Conservation (phyloP, 1,284 basidiomycete genomes). For the Ceratobasidium sp. region DNA sequence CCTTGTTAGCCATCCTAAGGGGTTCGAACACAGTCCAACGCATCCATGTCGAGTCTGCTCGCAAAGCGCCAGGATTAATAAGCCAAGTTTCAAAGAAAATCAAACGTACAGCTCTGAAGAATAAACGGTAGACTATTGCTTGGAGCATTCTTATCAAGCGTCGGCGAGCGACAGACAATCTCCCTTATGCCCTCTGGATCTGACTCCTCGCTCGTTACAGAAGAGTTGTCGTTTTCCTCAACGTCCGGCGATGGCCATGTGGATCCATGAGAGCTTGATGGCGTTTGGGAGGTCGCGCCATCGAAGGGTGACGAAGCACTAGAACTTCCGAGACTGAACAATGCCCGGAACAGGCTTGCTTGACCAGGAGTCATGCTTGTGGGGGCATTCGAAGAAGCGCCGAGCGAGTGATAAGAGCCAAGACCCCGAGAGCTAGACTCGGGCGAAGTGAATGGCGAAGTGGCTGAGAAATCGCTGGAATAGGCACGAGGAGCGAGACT, state of each 20-base stretch:
- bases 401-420: not conserved
- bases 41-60: conserved; percentile 10
- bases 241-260: conserved; percentile 32
- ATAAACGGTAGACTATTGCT: conserved; percentile 34
- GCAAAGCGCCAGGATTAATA: not conserved
- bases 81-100: not conserved
- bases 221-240: conserved; percentile 21
- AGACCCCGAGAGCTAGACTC: not conserved
- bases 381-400: not conserved
- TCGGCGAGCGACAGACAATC: conserved; percentile 23
- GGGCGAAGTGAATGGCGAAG: not conserved
- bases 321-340: conserved; percentile 25
- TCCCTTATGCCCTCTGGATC: conserved; percentile 21
- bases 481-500: not conserved
- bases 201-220: conserved; percentile 37
- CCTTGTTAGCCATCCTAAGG: conserved; percentile 16
- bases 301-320: not conserved
- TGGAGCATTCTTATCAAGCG: conserved; percentile 10
- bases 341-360: conserved; percentile 25
- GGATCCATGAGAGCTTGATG: conserved; percentile 38
- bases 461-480: not conserved
- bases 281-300: not conserved
- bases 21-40: conserved; percentile 26
- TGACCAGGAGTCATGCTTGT: conserved; percentile 21
- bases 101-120: conserved; percentile 25